These are phyloP conservation scores for Claviceps fusiformis DNA, from an alignment of 2,329 filamentous ascomycete genomes.

Conservation along the genomic window DNA sequence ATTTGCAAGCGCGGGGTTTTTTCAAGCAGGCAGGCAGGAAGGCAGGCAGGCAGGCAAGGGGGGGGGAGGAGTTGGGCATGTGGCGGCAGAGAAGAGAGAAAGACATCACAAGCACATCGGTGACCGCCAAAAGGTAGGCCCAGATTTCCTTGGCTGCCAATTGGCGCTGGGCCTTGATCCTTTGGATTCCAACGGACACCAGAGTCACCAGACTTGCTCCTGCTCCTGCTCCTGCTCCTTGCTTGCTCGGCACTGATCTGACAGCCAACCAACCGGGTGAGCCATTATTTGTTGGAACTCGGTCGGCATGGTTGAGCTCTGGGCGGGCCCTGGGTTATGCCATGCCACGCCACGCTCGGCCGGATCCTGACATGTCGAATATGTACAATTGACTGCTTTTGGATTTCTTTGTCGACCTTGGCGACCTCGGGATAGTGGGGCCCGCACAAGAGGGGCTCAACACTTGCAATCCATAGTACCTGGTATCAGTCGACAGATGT, in stretches of 20 bases:
- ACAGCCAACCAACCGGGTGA: constrained; percentile 2
- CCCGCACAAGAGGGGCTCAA: constrained; percentile 3
- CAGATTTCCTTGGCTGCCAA: constrained; percentile 3
- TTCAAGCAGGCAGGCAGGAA: not conserved
- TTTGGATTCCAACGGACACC: not conserved
- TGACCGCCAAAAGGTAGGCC: not conserved
- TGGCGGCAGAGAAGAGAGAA: too few relatives aligned
- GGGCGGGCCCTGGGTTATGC: too few relatives aligned
- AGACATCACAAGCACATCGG: not conserved
- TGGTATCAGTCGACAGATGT: not conserved
- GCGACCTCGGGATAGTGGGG: not conserved
- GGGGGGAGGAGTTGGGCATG: too few relatives aligned
- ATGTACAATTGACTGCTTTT: not conserved
- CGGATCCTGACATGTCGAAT: not conserved
- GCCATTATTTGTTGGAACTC: constrained; percentile 7
- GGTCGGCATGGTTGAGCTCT: not conserved
- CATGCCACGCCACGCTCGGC: not conserved
- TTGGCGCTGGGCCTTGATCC: constrained; percentile 3
- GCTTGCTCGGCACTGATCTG: not conserved
- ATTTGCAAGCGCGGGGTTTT: constrained; percentile 3
- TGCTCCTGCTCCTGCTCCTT: not conserved
- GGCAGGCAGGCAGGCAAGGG: too few relatives aligned
- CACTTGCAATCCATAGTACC: constrained; percentile 1
- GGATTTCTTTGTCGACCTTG: not conserved
- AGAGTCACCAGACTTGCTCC: too few relatives aligned